Evolutionary conservation across 1,139 yeast genomes (phyloP).

Genomic region (Nakaseomyces uthaithaninus): DNA sequence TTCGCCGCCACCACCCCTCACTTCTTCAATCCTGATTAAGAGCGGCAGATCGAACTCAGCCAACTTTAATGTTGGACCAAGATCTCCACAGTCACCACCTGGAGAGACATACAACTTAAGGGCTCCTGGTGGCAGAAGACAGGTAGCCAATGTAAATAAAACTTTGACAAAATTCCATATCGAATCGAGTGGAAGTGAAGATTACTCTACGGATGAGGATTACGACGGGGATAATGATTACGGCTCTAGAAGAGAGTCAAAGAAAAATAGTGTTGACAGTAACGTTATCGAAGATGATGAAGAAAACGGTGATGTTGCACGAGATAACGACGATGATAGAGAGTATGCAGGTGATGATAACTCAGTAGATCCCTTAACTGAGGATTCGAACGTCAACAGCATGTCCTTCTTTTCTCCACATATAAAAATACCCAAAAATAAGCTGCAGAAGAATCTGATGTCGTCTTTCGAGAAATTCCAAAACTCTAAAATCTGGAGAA

Average conservation of each 20-base stretch:
- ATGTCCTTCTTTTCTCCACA: constrained; percentile 2
- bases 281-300: constrained; percentile 9
- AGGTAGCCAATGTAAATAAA: constrained; percentile 2
- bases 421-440: constrained; percentile 2
- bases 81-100: neutral
- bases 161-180: constrained; percentile 16
- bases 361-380: neutral
- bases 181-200: constrained; percentile 26
- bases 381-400: neutral
- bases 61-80: neutral
- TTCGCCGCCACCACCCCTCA: constrained; percentile 3
- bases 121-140: constrained; percentile 3
- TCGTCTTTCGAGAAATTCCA: constrained; percentile 6
- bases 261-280: constrained; percentile 5
- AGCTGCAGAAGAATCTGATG: constrained; percentile 4
- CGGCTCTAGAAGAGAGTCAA: neutral
- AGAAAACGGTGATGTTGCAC: neutral
- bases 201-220: constrained; percentile 20
- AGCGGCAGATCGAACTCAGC: constrained; percentile 4
- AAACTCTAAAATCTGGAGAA: constrained; percentile 4
- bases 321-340: neutral
- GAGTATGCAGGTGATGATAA: neutral
- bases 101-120: neutral
- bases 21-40: constrained; percentile 3
- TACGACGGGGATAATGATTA: constrained; percentile 13